A percentile compares a stretch with the other conserved stretches of the same genome.
Evolutionary conservation across 306 rosid genomes (phyloP).

Genomic region (Senna siamea): DNA sequence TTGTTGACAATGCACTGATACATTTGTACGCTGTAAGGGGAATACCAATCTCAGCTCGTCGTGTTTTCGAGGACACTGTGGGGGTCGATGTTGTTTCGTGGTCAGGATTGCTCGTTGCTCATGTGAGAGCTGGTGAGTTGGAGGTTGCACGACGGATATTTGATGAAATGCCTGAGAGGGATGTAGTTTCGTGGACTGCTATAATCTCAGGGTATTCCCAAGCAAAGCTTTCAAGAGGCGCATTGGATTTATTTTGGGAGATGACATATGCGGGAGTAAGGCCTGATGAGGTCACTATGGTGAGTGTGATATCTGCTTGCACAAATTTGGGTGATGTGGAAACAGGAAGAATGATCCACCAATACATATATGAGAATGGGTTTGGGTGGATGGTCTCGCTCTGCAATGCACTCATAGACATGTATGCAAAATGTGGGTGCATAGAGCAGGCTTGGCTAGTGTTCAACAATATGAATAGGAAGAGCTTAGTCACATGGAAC

Average conservation of each 20-base stretch:
- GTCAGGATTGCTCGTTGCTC: constrained; percentile 65
- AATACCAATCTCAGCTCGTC: constrained; percentile 41
- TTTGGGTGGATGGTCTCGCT: constrained; percentile 65
- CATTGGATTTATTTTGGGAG: constrained; percentile 58
- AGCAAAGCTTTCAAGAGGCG: constrained; percentile 50
- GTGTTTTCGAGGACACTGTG: constrained; percentile 52
- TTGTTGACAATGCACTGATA: constrained; percentile 58
- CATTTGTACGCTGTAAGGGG: constrained; percentile 59
- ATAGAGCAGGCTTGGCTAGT: constrained; percentile 56
- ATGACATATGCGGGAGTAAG: constrained; percentile 49
- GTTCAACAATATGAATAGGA: constrained; percentile 50
- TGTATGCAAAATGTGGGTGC: constrained; percentile 71
- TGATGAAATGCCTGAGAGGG: constrained; percentile 72
- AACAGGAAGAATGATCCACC: constrained; percentile 55
- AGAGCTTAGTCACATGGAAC: constrained; percentile 67
- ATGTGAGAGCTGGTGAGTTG: constrained; percentile 55
- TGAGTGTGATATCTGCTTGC: constrained; percentile 67
- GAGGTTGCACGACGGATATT: constrained; percentile 50
- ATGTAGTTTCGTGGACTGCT: constrained; percentile 62
- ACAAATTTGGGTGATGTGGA: constrained; percentile 48
- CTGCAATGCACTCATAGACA: constrained; percentile 60
- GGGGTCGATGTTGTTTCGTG: constrained; percentile 64
- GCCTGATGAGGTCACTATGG: constrained; percentile 67
- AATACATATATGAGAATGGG: constrained; percentile 50
- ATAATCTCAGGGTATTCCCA: constrained; percentile 60